A percentile compares a stretch with the other conserved stretches of the same genome.
Evolutionary conservation across 2,329 filamentous ascomycete genomes (phyloP).

Genomic region (Alternaria sp.): DNA sequence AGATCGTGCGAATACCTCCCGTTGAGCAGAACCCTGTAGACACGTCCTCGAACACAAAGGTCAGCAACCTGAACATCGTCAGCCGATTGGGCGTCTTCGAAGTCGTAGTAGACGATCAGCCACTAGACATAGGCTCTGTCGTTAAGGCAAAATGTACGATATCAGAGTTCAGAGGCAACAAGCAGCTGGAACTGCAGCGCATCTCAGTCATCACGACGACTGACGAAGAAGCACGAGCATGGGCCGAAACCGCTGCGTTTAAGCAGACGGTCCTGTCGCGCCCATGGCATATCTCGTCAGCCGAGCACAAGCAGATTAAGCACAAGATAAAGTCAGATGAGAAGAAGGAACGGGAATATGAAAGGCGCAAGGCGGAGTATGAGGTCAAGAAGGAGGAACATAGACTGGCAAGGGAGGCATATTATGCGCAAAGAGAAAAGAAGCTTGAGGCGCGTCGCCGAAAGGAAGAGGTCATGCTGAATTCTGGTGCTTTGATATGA

Average conservation of each 20-base stretch:
- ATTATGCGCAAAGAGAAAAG: conserved; percentile 43
- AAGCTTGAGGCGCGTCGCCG: conserved; percentile 54
- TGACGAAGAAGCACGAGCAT: conserved; percentile 62
- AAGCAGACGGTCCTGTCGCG: conserved; percentile 58
- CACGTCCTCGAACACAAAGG: conserved; percentile 45
- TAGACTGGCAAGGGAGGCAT: conserved; percentile 41
- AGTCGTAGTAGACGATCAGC: conserved; percentile 41
- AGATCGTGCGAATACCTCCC: conserved; percentile 53
- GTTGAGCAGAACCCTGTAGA: conserved; percentile 35
- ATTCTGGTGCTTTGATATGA: conserved; percentile 51
- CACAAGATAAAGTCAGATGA: conserved; percentile 50
- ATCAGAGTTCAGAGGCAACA: conserved; percentile 57
- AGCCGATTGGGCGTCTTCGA: conserved; percentile 53
- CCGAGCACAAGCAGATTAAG: conserved; percentile 55
- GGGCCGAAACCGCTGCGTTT: conserved; percentile 61
- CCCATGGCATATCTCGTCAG: conserved; percentile 61
- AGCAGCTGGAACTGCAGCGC: conserved; percentile 65
- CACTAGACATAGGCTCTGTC: conserved; percentile 58
- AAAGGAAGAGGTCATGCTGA: conserved; percentile 55
- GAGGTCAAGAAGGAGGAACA: conserved; percentile 44
- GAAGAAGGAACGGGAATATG: conserved; percentile 48
- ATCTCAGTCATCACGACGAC: conserved; percentile 60
- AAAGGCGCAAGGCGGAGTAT: conserved; percentile 46
- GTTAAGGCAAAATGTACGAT: conserved; percentile 67
- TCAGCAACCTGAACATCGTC: conserved; percentile 52